These are phyloP conservation scores for Trichosporon ovoides DNA, from an alignment of 1,284 basidiomycete species.

Conservation along the genomic window DNA sequence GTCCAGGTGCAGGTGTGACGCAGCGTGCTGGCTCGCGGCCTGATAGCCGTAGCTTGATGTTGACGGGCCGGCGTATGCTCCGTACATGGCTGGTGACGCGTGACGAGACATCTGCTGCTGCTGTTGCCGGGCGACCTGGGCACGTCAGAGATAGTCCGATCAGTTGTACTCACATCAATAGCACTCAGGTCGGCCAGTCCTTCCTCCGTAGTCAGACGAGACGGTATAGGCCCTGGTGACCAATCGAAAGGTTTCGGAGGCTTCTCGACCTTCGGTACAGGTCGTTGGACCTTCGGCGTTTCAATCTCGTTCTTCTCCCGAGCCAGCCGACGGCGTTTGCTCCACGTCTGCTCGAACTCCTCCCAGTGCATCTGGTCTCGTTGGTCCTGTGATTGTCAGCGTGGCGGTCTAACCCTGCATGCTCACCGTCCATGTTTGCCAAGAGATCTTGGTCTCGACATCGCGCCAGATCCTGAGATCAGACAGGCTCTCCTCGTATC, in stretches of 20 bases:
- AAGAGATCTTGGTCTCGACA: conserved; percentile 47
- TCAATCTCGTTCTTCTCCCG: conserved; percentile 55
- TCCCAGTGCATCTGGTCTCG: conserved; percentile 49
- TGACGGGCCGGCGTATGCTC: conserved; percentile 13
- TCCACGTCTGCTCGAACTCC: conserved; percentile 52
- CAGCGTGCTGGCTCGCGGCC: conserved; percentile 10
- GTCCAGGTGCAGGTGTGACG: conserved; percentile 12
- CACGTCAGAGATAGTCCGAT: neutral
- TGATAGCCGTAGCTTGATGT: conserved; percentile 16
- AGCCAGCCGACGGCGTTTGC: conserved; percentile 52
- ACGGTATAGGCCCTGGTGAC: conserved; percentile 37
- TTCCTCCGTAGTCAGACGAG: conserved; percentile 30
- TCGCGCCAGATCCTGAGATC: conserved; percentile 49
- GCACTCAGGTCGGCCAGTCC: conserved; percentile 35
- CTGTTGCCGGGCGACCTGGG: conserved; percentile 8
- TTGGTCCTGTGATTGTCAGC: conserved; percentile 33
- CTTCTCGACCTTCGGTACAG: conserved; percentile 33
- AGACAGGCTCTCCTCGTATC: conserved; percentile 46
- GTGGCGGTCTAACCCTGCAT: neutral
- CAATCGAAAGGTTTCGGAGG: conserved; percentile 34
- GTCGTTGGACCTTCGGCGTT: conserved; percentile 47
- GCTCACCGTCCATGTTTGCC: conserved; percentile 52
- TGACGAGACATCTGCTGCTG: conserved; percentile 26
- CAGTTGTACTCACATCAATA: conserved; percentile 38
- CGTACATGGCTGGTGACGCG: conserved; percentile 31